Evolutionary conservation across 805 yeast species (phyloP).

Genomic region (Yarrowia sp.): DNA sequence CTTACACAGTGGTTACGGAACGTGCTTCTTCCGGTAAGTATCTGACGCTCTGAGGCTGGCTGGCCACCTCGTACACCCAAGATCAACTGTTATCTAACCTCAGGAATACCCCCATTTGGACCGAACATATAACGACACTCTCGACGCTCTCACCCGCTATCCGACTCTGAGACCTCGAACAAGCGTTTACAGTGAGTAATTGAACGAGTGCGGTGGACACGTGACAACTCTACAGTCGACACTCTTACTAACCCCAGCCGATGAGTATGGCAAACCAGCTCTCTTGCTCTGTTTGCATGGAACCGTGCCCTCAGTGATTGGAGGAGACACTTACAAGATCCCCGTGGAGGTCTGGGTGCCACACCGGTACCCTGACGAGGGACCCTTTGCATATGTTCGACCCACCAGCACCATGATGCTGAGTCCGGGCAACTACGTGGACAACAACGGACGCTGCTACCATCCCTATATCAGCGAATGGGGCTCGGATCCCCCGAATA

Average conservation of each 20-base stretch:
- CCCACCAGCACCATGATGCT: slow-evolving; percentile 50
- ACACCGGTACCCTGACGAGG: slow-evolving; percentile 57
- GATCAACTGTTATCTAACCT: neutral
- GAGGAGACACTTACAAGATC: slow-evolving; percentile 38
- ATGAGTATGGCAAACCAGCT: slow-evolving; percentile 54
- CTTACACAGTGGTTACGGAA: slow-evolving; percentile 57
- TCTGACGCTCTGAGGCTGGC: neutral
- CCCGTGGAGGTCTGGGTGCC: slow-evolving; percentile 81
- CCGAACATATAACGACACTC: slow-evolving; percentile 59
- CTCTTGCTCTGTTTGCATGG: slow-evolving; percentile 67
- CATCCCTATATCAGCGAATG: slow-evolving; percentile 66
- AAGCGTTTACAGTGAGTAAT: slow-evolving; percentile 45
- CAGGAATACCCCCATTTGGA: slow-evolving; percentile 57
- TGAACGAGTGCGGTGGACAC: no score
- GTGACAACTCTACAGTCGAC: no score
- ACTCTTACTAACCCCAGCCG: slow-evolving; percentile 34
- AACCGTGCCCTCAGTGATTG: slow-evolving; percentile 25
- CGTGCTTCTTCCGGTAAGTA: slow-evolving; percentile 49
- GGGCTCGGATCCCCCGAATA: slow-evolving; percentile 40
- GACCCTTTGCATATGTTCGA: slow-evolving; percentile 65
- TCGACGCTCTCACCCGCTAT: slow-evolving; percentile 49
- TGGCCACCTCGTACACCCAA: neutral
- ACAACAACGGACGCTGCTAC: slow-evolving; percentile 65
- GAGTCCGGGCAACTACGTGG: slow-evolving; percentile 63
- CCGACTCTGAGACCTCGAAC: slow-evolving; percentile 66